These are phyloP conservation scores for Cutaneotrichosporon spelunceum DNA, from an alignment of 1,284 basidiomycete genomes.

Conservation along the genomic window DNA sequence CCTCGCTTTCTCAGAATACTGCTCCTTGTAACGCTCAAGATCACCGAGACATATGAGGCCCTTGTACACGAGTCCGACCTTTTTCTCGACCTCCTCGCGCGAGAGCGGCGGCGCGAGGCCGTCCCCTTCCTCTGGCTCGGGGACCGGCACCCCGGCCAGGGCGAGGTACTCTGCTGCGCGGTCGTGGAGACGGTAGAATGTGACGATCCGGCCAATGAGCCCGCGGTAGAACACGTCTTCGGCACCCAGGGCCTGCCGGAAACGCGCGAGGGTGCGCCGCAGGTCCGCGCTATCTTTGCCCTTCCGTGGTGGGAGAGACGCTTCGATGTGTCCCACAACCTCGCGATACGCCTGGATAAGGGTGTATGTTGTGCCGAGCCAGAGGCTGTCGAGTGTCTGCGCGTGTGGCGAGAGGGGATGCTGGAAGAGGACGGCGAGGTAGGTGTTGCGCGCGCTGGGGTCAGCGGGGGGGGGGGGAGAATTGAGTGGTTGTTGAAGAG, in stretches of 20 bases:
- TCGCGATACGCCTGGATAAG: slow-evolving; percentile 82
- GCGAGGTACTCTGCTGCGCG: slow-evolving; percentile 52
- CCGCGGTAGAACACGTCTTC: slow-evolving; percentile 86
- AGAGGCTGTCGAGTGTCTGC: slow-evolving; percentile 76
- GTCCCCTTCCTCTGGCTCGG: slow-evolving; percentile 25
- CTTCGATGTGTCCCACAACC: slow-evolving; percentile 65
- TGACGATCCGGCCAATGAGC: slow-evolving; percentile 67
- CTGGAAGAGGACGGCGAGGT: slow-evolving; percentile 69
- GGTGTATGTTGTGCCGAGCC: slow-evolving; percentile 87
- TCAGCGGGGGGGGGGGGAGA: not conserved
- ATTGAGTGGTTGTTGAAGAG: not conserved
- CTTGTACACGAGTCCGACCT: slow-evolving; percentile 74
- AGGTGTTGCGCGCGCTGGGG: slow-evolving; percentile 69
- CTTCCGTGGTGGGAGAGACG: slow-evolving; percentile 23
- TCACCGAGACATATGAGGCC: slow-evolving; percentile 89
- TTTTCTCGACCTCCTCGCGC: slow-evolving; percentile 59
- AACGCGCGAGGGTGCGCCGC: slow-evolving; percentile 78
- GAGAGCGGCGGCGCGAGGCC: slow-evolving; percentile 51
- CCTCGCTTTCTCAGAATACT: slow-evolving; percentile 56
- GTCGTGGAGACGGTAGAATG: slow-evolving; percentile 56
- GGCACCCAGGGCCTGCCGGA: slow-evolving; percentile 75
- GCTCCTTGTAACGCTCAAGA: slow-evolving; percentile 86
- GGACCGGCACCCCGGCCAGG: slow-evolving; percentile 58
- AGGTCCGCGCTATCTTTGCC: slow-evolving; percentile 61
- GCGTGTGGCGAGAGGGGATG: slow-evolving; percentile 72